phyloP scores from a whole-genome alignment of 495 filamentous ascomycete genomes.

The Echria macrotheca region DNA sequence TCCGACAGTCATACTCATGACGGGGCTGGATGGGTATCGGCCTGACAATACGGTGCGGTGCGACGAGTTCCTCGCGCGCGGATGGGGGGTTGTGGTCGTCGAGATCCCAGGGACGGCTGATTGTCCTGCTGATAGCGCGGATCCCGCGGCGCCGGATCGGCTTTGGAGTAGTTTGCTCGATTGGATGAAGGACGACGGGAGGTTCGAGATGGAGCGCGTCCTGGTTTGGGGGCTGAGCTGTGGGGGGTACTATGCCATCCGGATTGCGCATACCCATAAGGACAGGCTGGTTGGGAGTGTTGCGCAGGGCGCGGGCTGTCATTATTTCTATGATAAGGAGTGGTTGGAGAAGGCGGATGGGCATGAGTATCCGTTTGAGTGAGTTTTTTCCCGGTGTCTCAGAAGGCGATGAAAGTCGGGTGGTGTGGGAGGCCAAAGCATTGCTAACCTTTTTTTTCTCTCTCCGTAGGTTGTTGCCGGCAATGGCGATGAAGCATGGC shows the following conservation, averaged over 20 bases:
- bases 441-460: no score
- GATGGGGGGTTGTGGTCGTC: constrained; percentile 56
- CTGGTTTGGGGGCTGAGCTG: constrained; percentile 68
- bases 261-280: constrained; percentile 66
- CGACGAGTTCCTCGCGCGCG: constrained; percentile 57
- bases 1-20: constrained; percentile 65
- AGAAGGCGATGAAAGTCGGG: background rate
- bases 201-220: constrained; percentile 59
- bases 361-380: constrained; percentile 74
- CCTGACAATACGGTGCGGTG: constrained; percentile 71
- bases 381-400: constrained; percentile 22
- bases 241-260: constrained; percentile 72
- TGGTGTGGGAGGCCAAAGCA: no score
- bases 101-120: constrained; percentile 82
- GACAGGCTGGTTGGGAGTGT: constrained; percentile 53
- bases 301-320: constrained; percentile 67
- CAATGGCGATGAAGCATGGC: constrained; percentile 67
- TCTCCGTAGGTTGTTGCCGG: constrained; percentile 55
- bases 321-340: constrained; percentile 60
- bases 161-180: constrained; percentile 62
- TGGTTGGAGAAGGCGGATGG: constrained; percentile 65
- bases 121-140: constrained; percentile 57
- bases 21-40: constrained; percentile 72
- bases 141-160: constrained; percentile 45
- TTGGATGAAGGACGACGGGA: constrained; percentile 54